Evolutionary conservation across 2,329 filamentous ascomycete genomes (phyloP).

Genomic region (Aphanocladium album): DNA sequence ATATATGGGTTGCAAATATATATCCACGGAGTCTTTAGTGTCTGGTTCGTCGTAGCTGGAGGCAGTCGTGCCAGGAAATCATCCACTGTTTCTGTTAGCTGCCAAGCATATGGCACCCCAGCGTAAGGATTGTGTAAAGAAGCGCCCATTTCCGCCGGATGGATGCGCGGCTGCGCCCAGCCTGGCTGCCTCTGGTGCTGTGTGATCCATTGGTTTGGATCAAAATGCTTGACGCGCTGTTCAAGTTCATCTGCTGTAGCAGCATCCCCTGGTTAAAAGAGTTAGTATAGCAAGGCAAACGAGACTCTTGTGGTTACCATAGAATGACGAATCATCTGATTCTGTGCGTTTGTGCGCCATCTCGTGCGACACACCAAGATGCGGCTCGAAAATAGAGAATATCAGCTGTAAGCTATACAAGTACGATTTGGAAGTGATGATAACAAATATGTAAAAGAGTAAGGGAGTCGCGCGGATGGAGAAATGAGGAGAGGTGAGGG

Average conservation of each 20-base stretch:
- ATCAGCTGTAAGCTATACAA: too few relatives aligned
- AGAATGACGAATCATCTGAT: slow-evolving; percentile 8
- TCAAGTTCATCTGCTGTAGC: slow-evolving; percentile 43
- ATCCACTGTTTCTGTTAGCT: slow-evolving; percentile 57
- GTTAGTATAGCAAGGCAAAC: not conserved
- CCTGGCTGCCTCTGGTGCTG: slow-evolving; percentile 24
- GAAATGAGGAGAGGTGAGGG: too few relatives aligned
- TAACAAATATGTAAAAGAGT: not conserved
- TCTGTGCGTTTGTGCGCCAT: not conserved
- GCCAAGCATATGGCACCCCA: slow-evolving; percentile 51
- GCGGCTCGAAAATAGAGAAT: not conserved
- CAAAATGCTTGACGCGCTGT: slow-evolving; percentile 45
- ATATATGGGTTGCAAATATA: slow-evolving; percentile 63
- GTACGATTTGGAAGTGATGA: too few relatives aligned
- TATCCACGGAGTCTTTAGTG: slow-evolving; percentile 58
- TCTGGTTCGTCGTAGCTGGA: slow-evolving; percentile 54
- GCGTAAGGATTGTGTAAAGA: slow-evolving; percentile 56
- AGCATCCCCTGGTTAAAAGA: slow-evolving; percentile 45
- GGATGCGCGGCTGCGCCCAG: slow-evolving; percentile 20
- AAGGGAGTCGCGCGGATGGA: too few relatives aligned
- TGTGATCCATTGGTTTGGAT: slow-evolving; percentile 40
- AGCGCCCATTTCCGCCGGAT: slow-evolving; percentile 18
- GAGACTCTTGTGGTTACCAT: not conserved
- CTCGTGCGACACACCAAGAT: too few relatives aligned
- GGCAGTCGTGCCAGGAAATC: slow-evolving; percentile 65